Evolutionary conservation across 176 grass and related monocot genomes (phyloP), one percentile per base, ranked within the genome.

Genomic region (Avena eriantha): DNA sequence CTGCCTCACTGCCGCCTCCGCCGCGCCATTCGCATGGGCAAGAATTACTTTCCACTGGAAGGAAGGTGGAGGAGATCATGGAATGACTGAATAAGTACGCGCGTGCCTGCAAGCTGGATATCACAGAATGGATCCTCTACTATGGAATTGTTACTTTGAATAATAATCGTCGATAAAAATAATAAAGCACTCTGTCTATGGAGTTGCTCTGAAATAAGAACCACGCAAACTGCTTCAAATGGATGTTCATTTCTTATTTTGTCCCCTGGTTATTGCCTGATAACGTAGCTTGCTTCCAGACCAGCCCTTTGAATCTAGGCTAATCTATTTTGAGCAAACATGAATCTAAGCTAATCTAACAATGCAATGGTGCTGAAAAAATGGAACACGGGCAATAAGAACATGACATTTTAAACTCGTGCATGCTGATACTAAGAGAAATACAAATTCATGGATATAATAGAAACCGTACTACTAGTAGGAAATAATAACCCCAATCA

Each of bases 401-500:
- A 74, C 4, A 74, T 74, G 45, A 0, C 23, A 51, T 10, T 74
- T n/a, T 23, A 75, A 51, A 31, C 22, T 75, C 13, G 7, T 50
- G 47, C 8, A 26, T 48, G 78, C 5, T 1, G 5, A 46, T 68
- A n/a, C 10, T 69, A 57, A 13, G 12, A 71, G 67, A 58, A 39
- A 50, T 33, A 86, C 31, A 66, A 78, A 70, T 65, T 47, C 64
- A 83, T 33, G 10, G 23, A 59, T 69, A 41, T 41, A 88, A 31
- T n/a, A 60, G 69, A 87, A 77, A 70, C 11, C 5, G 22, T 80
- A 55, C n/a, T 26, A 61, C 29, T 51, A 2, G 39, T 61, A 51
- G 72, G 46, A 51, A 50, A 75, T 26, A 58, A 70, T 18, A 71
- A 78, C 73, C 69, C 50, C 68, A 86, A 26, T 15, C 45, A 86